These are phyloP conservation scores for Pseudotulostoma volvatum DNA, from an alignment of 495 filamentous ascomycete genomes.

Conservation along the genomic window DNA sequence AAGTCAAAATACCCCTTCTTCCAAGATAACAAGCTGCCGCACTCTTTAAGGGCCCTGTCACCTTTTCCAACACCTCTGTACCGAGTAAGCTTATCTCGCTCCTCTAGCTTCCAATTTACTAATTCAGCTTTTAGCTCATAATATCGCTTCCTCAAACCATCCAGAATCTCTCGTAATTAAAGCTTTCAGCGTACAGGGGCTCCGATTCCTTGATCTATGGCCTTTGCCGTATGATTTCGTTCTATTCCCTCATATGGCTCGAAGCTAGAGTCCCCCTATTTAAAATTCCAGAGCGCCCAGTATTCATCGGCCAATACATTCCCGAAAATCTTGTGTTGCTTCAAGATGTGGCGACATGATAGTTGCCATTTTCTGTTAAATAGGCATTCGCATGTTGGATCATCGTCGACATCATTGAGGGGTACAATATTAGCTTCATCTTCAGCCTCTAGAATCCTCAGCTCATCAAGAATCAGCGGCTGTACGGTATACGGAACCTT, in stretches of 20 bases:
- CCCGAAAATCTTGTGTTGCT: background rate
- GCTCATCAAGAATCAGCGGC: background rate
- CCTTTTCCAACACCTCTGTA: background rate
- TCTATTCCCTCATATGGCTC: background rate
- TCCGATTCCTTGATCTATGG: background rate
- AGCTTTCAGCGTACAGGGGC: background rate
- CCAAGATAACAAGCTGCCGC: too few species aligned
- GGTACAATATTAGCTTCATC: too few species aligned
- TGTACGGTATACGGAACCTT: background rate
- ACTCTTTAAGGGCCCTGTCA: too few species aligned
- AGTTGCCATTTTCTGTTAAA: background rate
- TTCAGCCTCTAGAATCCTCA: background rate
- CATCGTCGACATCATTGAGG: background rate
- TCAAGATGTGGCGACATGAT: background rate
- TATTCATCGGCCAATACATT: background rate
- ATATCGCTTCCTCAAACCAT: background rate
- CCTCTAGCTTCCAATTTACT: background rate
- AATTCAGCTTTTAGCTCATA: background rate
- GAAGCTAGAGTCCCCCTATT: background rate
- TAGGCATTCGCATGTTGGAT: background rate
- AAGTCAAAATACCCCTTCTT: too few species aligned
- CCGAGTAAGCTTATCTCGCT: background rate
- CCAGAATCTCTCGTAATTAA: background rate
- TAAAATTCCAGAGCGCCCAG: background rate
- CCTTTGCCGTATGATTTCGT: background rate